These are phyloP conservation scores for Colletotrichum sp. DNA, from an alignment of 2,329 filamentous ascomycete genomes.

Conservation along the genomic window DNA sequence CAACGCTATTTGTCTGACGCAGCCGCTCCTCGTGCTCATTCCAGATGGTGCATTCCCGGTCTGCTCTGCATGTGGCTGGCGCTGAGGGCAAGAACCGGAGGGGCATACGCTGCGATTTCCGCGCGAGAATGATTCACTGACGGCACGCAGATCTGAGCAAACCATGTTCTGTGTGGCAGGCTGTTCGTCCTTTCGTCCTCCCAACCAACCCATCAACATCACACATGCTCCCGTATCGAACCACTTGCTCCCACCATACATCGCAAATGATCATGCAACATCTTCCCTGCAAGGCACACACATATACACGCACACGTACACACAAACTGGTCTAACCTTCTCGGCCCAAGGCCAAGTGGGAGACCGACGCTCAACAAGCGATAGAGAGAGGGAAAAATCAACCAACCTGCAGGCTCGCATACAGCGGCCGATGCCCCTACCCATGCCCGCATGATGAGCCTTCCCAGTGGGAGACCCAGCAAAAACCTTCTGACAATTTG, in stretches of 20 bases:
- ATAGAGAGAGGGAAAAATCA: background rate
- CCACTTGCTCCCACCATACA: background rate
- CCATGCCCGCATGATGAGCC: slow-evolving; percentile 12
- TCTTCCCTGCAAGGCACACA: background rate
- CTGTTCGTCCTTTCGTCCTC: background rate
- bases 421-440: background rate
- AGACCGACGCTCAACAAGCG: background rate
- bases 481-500: background rate
- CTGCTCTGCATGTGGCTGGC: background rate
- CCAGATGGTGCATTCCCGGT: background rate
- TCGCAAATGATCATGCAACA: background rate
- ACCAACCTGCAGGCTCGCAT: background rate
- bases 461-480: background rate
- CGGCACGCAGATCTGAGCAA: background rate
- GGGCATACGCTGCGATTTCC: background rate
- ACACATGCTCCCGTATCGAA: background rate
- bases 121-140: background rate
- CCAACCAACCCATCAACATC: background rate
- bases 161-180: background rate
- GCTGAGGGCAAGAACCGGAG: background rate
- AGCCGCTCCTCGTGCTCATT: background rate
- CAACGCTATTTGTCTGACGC: background rate
- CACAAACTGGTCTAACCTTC: background rate
- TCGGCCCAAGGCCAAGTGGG: background rate
- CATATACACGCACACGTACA: background rate